Evolutionary conservation across 306 rosid genomes (phyloP), one percentile per base, ranked within the genome.

Genomic region (Clitoria ternatea): DNA sequence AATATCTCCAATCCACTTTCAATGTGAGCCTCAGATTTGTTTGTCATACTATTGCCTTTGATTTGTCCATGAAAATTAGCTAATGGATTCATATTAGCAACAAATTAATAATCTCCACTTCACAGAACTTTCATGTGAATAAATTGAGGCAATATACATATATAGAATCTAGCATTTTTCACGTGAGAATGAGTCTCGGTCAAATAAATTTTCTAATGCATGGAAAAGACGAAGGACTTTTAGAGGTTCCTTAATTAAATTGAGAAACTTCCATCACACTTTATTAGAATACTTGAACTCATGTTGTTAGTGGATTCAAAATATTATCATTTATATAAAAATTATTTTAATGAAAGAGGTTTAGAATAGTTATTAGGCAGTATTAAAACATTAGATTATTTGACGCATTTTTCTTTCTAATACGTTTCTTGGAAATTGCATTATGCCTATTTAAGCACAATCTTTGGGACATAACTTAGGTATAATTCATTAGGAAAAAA

Each of bases 1-100:
- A 72, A 72, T 66, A 49, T 66, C 66, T 50, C 12, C 17, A 61
- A 15, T 62, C 39, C 32, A 52, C 76, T 80, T 75, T 75, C 70
- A 44, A 74, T 69, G 27, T 24, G 13, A 64, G 64, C 80, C 84
- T 61, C 39, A 61, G 13, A 14, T 52, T 73, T 45, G 27, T 52
- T 73, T 45, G 27, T 65, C 40, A 64, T 55, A 47, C 42, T 37
- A 35, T 26, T 48, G 0, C 18, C 7, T 47, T 37, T 68, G 23
- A 57, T 36, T 59, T 69, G 29, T 9, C 18, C 44, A 50, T 19
- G 6, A 29, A 37, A 37, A 37, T 26, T 20, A 17, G 40, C 3
- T 59, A 22, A 30, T 67, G 37, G 20, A 30, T 30, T 61, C 43
- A 60, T 22, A 5, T 60, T 73, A 61, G 44, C 62, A 42, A 44